These are phyloP conservation scores for Lactarius sp. DNA, from an alignment of 768 basidiomycete species.

Conservation along the genomic window DNA sequence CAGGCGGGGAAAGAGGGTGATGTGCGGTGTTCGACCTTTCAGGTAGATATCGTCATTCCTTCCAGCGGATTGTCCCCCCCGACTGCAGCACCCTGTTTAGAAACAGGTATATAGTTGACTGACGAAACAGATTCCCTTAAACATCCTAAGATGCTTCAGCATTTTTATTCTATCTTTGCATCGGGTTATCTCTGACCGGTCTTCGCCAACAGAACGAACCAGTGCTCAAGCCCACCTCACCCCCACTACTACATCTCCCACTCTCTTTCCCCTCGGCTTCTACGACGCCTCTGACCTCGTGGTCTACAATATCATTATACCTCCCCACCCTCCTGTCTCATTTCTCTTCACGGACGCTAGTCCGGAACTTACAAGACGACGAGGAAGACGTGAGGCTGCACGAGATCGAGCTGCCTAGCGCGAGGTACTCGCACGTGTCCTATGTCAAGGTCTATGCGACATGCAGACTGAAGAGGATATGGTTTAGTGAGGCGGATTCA, in stretches of 20 bases:
- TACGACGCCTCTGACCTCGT: slow-evolving; percentile 57
- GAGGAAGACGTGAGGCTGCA: slow-evolving; percentile 27
- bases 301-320: slow-evolving; percentile 61
- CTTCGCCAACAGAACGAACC: slow-evolving; percentile 47
- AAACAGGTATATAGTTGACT: background rate
- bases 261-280: slow-evolving; percentile 56
- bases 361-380: slow-evolving; percentile 23
- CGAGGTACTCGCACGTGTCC: slow-evolving; percentile 59
- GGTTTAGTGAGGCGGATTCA: slow-evolving; percentile 57
- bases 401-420: slow-evolving; percentile 40
- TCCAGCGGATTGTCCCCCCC: slow-evolving; percentile 24
- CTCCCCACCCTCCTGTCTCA: slow-evolving; percentile 55
- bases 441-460: slow-evolving; percentile 74
- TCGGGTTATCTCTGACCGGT: slow-evolving; percentile 12
- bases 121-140: background rate
- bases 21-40: slow-evolving; percentile 72
- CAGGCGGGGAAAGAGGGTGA: slow-evolving; percentile 51
- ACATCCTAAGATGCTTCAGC: slow-evolving; percentile 3
- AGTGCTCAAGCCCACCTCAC: slow-evolving; percentile 41
- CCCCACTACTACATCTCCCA: slow-evolving; percentile 66
- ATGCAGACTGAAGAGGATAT: slow-evolving; percentile 70
- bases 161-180: slow-evolving; percentile 5
- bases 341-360: slow-evolving; percentile 49
- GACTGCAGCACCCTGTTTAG: background rate
- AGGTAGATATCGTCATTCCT: slow-evolving; percentile 43